Evolutionary conservation across 2,329 filamentous ascomycete genomes (phyloP).

Genomic region (Gaeumannomyces sp.): DNA sequence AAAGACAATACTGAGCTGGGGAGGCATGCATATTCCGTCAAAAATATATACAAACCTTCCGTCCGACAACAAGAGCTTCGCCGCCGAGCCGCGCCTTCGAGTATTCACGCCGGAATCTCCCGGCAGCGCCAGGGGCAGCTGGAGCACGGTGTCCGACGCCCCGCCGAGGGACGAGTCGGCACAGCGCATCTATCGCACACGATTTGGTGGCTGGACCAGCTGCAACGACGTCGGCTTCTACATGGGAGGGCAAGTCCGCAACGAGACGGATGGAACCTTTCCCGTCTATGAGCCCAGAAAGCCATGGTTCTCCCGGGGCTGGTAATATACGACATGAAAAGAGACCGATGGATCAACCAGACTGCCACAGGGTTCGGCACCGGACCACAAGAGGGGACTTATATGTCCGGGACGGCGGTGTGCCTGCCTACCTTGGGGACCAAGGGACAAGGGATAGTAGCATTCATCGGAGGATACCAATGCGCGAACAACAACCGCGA

Average conservation of each 20-base stretch:
- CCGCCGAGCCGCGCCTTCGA: too few relatives aligned
- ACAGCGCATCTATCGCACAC: not conserved
- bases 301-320: not conserved
- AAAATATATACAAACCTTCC: too few relatives aligned
- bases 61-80: too few relatives aligned
- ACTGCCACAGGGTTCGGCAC: not conserved
- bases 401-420: not conserved
- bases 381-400: not conserved
- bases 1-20: too few relatives aligned
- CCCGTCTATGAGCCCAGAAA: too few relatives aligned
- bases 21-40: too few relatives aligned
- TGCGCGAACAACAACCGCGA: not conserved
- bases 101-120: too few relatives aligned
- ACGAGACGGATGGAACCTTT: not conserved
- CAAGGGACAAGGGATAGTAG: not conserved
- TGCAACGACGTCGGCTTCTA: conserved; percentile 3
- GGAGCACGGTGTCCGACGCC: too few relatives aligned
- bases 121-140: too few relatives aligned
- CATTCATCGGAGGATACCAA: not conserved
- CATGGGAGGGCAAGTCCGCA: not conserved
- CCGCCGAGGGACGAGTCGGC: too few relatives aligned
- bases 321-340: conserved; percentile 1
- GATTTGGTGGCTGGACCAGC: not conserved
- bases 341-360: conserved; percentile 4
- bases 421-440: not conserved